phyloP scores from a whole-genome alignment of 257 asterid species.

The Osmanthus fragrans region DNA sequence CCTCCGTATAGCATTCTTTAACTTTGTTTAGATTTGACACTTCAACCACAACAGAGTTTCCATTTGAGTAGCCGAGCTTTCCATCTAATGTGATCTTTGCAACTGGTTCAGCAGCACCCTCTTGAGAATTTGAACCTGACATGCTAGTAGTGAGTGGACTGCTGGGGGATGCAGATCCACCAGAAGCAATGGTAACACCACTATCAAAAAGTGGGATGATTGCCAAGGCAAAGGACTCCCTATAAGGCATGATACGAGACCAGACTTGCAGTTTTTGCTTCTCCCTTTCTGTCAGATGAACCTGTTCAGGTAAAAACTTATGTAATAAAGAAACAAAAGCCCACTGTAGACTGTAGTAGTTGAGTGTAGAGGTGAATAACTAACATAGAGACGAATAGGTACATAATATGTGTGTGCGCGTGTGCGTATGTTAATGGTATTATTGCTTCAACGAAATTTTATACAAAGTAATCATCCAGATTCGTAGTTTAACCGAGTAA shows the following conservation, averaged over 20 bases:
- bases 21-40: slow-evolving; percentile 97
- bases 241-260: slow-evolving; percentile 95
- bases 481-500: slow-evolving; percentile 6
- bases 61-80: slow-evolving; percentile 82
- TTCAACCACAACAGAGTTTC: slow-evolving; percentile 91
- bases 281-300: slow-evolving; percentile 91
- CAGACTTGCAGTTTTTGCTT: slow-evolving; percentile 97
- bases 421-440: slow-evolving; percentile 1
- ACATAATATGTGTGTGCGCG: slow-evolving; percentile 2
- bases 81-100: slow-evolving; percentile 87
- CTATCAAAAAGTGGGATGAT: slow-evolving; percentile 95
- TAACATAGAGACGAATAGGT: slow-evolving; percentile 16
- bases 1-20: slow-evolving; percentile 97
- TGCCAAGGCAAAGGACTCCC: slow-evolving; percentile 98
- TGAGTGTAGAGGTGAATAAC: slow-evolving; percentile 17
- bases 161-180: slow-evolving; percentile 92
- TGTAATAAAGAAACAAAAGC: slow-evolving; percentile 5
- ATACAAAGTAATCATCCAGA: neutral
- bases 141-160: slow-evolving; percentile 86
- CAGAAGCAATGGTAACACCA: slow-evolving; percentile 68
- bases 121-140: slow-evolving; percentile 73
- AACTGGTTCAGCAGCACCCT: slow-evolving; percentile 68
- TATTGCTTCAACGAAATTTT: neutral
- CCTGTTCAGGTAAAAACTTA: slow-evolving; percentile 46
- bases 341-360: neutral